Base-by-base conservation (phyloP, 306 rosid genomes). In the Sindora glabra region DNA sequence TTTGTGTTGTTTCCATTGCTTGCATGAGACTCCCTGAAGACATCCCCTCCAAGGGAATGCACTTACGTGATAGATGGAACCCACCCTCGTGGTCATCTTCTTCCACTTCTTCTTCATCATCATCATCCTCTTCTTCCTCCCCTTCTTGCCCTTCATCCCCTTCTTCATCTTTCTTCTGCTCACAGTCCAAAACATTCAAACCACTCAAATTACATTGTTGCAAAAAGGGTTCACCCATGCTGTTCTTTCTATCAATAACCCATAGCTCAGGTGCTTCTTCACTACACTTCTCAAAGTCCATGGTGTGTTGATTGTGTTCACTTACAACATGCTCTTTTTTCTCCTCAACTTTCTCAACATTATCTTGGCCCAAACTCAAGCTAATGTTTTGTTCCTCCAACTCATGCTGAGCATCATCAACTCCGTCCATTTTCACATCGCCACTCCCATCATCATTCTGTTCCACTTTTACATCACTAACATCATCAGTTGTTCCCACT, bases 291-390 rank as follows among this genome's bases (percentile, higher is more conserved):
- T 83, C 83, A 72, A 79, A 74, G 72, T 76, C 85, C 90, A 83
- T 81, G 27, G 51, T 39, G 49, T 55, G 73, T 13, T 62, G 91
- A 46, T 24, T 39, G 49, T 55, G 73, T 13, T 62, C 95, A 46
- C 29, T 72, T 66, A 46, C 78, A 53, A 19, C 84, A 15, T 37
- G 67, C 73, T 66, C 83, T 66, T 65, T 63, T 4, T 45, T 76
- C 33, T 48, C 56, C 2, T 67, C 61, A 47, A 52, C 80, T 59
- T 62, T 69, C 62, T 72, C 81, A 37, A 16, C 59, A 59, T 52
- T 78, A 5, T 88, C 87, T 41, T 74, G 81, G 54, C 81, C 83
- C 34, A 88, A 72, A 52, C 84, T 62, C 83, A 87, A 67, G 56
- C 82, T 79, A 74, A 79, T 66, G 27, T 34, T 70, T 41, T 39